Percentiles rank a stretch among this genome's conserved stretches.
Conservation (phyloP, 176 grass and related monocot species). For the Aegilops longissima region DNA sequence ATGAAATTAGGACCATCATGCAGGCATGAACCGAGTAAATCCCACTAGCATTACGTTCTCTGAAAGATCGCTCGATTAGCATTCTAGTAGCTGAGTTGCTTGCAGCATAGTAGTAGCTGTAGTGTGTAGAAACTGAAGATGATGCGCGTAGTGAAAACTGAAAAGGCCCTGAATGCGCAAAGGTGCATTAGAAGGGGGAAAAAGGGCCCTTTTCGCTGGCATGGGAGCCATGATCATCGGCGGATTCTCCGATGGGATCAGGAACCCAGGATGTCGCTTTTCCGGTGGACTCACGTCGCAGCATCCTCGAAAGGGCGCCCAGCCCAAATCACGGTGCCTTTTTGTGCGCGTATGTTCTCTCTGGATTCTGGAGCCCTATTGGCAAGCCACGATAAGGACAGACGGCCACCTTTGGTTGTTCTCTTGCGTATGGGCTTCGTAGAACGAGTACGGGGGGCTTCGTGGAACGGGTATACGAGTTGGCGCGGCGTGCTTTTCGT, state of each 20-base stretch:
- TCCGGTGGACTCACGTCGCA: conserved; percentile 32
- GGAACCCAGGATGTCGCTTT: background rate
- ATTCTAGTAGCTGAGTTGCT: too few relatives aligned
- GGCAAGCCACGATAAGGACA: too few relatives aligned
- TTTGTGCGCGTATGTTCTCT: conserved; percentile 32
- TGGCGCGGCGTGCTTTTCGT: conserved; percentile 29
- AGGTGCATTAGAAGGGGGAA: background rate
- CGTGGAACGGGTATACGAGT: conserved; percentile 7
- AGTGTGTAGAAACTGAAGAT: background rate
- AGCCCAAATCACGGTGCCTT: conserved; percentile 17
- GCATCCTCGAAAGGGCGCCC: conserved; percentile 24
- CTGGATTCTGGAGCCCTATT: background rate
- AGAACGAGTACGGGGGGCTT: background rate
- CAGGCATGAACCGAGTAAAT: background rate
- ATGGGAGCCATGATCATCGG: background rate
- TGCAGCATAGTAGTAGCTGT: background rate
- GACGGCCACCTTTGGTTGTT: too few relatives aligned
- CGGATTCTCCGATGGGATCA: conserved; percentile 27
- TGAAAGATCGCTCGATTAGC: too few relatives aligned
- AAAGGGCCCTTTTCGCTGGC: background rate
- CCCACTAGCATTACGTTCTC: background rate
- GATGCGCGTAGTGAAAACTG: background rate
- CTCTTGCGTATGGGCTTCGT: background rate
- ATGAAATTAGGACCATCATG: too few relatives aligned
- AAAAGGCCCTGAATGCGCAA: background rate